Evolutionary conservation across 2,329 filamentous ascomycete genomes (phyloP), one percentile per base, ranked within the genome.

Genomic region (Talaromyces rugulosus): DNA sequence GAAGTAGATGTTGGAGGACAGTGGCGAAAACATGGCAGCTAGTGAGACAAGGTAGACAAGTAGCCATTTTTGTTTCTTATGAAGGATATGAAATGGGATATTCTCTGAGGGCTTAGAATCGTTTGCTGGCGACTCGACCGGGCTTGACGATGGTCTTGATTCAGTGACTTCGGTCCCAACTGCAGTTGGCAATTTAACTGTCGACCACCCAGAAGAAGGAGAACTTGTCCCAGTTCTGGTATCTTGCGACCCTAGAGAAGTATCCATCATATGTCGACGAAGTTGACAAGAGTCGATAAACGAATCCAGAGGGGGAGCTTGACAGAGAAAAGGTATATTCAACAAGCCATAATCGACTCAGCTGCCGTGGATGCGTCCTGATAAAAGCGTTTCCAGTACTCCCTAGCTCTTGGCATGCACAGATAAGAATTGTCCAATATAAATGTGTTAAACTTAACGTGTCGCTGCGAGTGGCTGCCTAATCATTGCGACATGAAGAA

Each of bases 21-120:
- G 65, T 1, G 78, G 78, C 4, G 77, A 78, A 65, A 81, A 79
- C 57, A 79, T 73, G 56, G 74, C 76, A 8, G 72, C 75, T 34
- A 76, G 66, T 1, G 75, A 72, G 34, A 76, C 76, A 65, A 77
- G 73, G 61, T 71, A 72, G 57, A 78, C 72, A 9, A 79, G 74
- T 58, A 74, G 70, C 62, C 71, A 64, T 65, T 77, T 78, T 56
- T 75, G 71, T 51, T 67, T 66, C 56, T 54, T 61, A 16, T 31
- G 30, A 18, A 57, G 28, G 23, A 61, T 40, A 34, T 61, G 59
- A 23, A 57, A 58, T 16, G 18, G 44, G 12, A 2, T 7, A 3
- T 51, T 51, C 1, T 16, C 44, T 27, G 18, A 51, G 27, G 18
- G 44, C 44, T 51, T 28, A 9, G 8, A 14, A 28, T 16, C 12